Base-by-base conservation (phyloP, 1,139 yeast genomes). In the Suhomyces wounanorum region DNA sequence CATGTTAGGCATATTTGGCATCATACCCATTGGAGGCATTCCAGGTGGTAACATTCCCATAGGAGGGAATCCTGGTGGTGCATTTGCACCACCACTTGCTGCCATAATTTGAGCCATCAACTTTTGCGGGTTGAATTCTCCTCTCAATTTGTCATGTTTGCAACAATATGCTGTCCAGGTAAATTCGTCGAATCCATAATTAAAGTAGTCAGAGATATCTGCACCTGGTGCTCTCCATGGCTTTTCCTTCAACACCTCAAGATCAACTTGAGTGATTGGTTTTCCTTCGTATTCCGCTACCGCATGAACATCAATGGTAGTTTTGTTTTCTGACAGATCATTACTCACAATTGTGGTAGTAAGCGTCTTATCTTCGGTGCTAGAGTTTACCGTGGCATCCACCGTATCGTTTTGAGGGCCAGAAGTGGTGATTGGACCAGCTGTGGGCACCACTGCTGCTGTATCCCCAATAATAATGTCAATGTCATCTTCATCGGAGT, bases 141-240 rank as follows among this genome's bases (percentile, higher is more conserved):
- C 85, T 52, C 96, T 78, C 46, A 87, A 66, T 56, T 84, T 85
- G 67, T 91, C 97, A 65, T 92, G 97, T 66, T 90, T 90, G 47
- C 87, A 79, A 58, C 96, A 86, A 69, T 94, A 94, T 21, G 95
- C 92, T 47, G 89, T 84, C 99, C 99, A 94, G 14, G 97, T 88
- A 57, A 89, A 82, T 70, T 94, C 99, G 66, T 95, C 96, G 65
- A 94, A 94, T 1, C 99, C 99, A 62, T 86, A 94, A 69, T 94
- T 94, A 75, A 94, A 94, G 67, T 91, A 94, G 68, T 94, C 99
- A 2, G 96, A 83, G 41, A 89, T 75, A 68, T 94, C 97, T 3
- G 97, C 96, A 47, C 97, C 97, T 0, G 98, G 98, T 57, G 89
- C 86, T 63, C 99, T 81, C 99, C 99, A 94, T 2, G 99, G 99